A percentile compares a stretch with the other conserved stretches of the same genome.
These are phyloP conservation scores for Apiospora rasikravindrae DNA, from an alignment of 2,329 filamentous ascomycete species.

Conservation along the genomic window DNA sequence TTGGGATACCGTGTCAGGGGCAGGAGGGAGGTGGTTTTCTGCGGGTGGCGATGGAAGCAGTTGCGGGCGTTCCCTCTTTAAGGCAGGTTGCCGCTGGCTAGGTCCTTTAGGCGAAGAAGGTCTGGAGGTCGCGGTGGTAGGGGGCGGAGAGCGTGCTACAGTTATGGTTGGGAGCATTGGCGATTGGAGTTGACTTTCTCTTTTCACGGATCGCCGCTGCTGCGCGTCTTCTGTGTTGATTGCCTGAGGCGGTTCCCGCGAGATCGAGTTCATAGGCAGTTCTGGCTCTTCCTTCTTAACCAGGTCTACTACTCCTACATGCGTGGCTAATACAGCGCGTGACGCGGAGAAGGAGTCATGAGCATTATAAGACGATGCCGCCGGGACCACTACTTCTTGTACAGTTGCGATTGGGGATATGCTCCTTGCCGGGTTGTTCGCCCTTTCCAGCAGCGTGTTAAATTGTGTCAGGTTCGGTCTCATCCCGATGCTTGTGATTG, in stretches of 20 bases:
- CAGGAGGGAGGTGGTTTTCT: background rate
- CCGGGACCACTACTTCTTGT: background rate
- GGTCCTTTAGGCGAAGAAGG: no score
- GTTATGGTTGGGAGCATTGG: background rate
- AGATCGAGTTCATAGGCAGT: background rate
- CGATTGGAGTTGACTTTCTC: background rate
- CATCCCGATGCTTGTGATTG: background rate
- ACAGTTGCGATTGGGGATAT: background rate
- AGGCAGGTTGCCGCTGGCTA: no score
- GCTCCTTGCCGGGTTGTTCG: background rate
- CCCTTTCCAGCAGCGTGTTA: background rate
- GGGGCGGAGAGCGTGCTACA: no score
- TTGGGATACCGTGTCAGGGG: background rate
- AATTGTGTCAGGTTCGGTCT: background rate
- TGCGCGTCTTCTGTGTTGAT: background rate
- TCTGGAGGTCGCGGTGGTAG: no score
- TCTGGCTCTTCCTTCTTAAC: background rate
- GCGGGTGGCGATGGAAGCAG: background rate
- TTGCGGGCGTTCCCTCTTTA: background rate
- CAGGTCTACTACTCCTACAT: background rate
- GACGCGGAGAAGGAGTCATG: background rate
- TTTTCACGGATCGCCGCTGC: background rate
- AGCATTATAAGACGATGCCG: background rate
- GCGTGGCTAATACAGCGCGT: background rate
- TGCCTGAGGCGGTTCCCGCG: background rate